Evolutionary conservation across 208 protist genomes (phyloP).

Genomic region (Crithidia acanthocephali): DNA sequence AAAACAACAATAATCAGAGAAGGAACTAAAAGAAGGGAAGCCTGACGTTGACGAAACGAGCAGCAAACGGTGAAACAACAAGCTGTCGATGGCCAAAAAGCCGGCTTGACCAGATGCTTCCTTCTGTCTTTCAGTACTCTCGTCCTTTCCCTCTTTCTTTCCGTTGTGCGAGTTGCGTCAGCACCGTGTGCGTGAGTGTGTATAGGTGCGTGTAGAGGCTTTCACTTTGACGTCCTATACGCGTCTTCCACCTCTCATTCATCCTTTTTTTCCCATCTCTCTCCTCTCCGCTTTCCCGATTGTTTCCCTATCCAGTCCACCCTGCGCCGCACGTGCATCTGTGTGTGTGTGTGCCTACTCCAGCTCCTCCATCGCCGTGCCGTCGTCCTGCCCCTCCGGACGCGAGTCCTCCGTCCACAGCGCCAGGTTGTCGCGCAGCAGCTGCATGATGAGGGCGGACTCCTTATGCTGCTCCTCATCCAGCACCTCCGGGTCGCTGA

Average conservation of each 20-base stretch:
- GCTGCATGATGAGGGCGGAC: slow-evolving; percentile 99
- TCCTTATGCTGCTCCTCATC: slow-evolving; percentile 99
- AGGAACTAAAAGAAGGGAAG: no score
- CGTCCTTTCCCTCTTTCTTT: neutral
- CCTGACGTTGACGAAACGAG: no score
- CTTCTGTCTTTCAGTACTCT: slow-evolving; percentile 9
- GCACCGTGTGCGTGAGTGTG: no score
- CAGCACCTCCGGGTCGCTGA: slow-evolving; percentile 97
- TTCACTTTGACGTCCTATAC: no score
- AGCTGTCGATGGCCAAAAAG: neutral
- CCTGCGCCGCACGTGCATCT: slow-evolving; percentile 3
- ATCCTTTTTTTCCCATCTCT: neutral
- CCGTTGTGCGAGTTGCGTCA: neutral
- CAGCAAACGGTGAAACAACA: neutral
- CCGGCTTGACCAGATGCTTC: neutral
- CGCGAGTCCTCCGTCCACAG: slow-evolving; percentile 97
- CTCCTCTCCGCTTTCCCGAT: no score
- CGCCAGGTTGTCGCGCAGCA: slow-evolving; percentile 99
- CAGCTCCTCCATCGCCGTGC: slow-evolving; percentile 87
- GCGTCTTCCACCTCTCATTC: no score
- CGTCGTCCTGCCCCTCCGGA: slow-evolving; percentile 80
- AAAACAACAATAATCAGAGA: no score
- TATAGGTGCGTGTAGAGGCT: no score
- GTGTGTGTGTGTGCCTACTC: slow-evolving; percentile 52
- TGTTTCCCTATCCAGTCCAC: no score